Percentiles rank a stretch among this genome's conserved stretches.
phyloP scores from a whole-genome alignment of 768 basidiomycete genomes.

The Boletus speciosus region DNA sequence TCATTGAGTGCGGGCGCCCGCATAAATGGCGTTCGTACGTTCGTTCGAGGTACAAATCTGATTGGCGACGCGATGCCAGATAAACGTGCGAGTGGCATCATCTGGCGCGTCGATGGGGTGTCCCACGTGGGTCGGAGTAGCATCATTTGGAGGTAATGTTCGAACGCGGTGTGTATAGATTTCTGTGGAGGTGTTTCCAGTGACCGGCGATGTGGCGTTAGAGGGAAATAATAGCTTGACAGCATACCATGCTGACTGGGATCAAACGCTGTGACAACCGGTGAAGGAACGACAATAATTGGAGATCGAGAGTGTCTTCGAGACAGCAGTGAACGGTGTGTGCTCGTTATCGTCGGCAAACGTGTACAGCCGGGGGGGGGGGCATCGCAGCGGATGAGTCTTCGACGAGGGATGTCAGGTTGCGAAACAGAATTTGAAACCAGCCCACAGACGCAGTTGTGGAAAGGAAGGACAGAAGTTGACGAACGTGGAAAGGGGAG shows the following conservation, averaged over 20 bases:
- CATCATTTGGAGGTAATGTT: not conserved
- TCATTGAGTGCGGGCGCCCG: slow-evolving; percentile 5
- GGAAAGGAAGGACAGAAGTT: not conserved
- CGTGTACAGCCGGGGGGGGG: not conserved
- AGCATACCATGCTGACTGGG: not conserved
- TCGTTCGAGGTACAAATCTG: not conserved
- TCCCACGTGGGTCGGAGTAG: slow-evolving; percentile 9
- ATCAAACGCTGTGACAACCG: slow-evolving; percentile 16
- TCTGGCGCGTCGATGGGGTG: not conserved
- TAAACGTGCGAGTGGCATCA: slow-evolving; percentile 1
- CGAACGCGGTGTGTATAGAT: not conserved
- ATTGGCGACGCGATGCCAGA: not conserved
- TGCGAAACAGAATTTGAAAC: slow-evolving; percentile 7
- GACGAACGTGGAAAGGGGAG: slow-evolving; percentile 5
- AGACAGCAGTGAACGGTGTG: not conserved
- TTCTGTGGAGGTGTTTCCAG: not conserved
- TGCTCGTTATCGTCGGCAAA: slow-evolving; percentile 1
- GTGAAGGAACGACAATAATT: slow-evolving; percentile 14
- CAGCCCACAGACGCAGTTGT: slow-evolving; percentile 1
- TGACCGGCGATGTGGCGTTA: slow-evolving; percentile 15
- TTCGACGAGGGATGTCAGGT: not conserved
- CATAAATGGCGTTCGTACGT: slow-evolving; percentile 5
- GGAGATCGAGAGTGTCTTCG: slow-evolving; percentile 15
- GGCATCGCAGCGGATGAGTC: not conserved
- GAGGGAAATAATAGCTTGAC: slow-evolving; percentile 5